Base-by-base conservation (phyloP, 2,329 filamentous ascomycete genomes). In the Clathrospora elynae region DNA sequence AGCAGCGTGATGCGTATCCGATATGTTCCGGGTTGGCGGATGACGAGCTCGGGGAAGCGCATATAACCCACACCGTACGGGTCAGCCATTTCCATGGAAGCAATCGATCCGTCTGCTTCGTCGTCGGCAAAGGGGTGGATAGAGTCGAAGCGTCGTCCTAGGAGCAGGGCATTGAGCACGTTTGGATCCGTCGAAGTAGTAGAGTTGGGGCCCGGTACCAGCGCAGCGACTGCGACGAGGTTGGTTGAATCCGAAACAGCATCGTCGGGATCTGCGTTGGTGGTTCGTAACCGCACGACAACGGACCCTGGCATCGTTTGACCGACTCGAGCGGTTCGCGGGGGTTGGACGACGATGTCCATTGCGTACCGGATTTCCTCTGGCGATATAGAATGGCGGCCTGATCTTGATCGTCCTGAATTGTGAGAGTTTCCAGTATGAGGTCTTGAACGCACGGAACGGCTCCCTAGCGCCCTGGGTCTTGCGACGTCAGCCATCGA, bases 401-500 rank as follows among this genome's bases (percentile, higher is more conserved):
- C 54, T 23, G 61, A 55, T 49, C 61, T 59, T 44, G 62, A 58
- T 30, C 57, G 57, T 31, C 46, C 53, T 32, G 52, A 51, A 19
- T 45, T 50, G 39, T 52, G 61, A 41, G 42, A 42, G 41, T 53
- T 55, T 44, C 49, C 50, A 31, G 50, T 42, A 37, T 60, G 58
- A 48, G 59, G 63, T 40, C 61, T 57, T 42, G 65, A 62, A 48
- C 58, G 53, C 35, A 61, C 61, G 25, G 66, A 59, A 42, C 59
- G 59, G 42, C 61, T 64, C 28, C 60, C 61, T 49, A 66, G 42
- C 43, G 64, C 48, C 41, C 65, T 59, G 33, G 55, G 60, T 61
- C 67, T 67, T 51, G 64, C 67, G 55, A 71, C 65, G 59, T 70
- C 60, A 51, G 67, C 66, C 68, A 71, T 70, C 35, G 49, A 38